A percentile compares a stretch with the other conserved stretches of the same genome.
phyloP scores from a whole-genome alignment of 2,329 filamentous ascomycete genomes.

The Ceratocystis papillata region DNA sequence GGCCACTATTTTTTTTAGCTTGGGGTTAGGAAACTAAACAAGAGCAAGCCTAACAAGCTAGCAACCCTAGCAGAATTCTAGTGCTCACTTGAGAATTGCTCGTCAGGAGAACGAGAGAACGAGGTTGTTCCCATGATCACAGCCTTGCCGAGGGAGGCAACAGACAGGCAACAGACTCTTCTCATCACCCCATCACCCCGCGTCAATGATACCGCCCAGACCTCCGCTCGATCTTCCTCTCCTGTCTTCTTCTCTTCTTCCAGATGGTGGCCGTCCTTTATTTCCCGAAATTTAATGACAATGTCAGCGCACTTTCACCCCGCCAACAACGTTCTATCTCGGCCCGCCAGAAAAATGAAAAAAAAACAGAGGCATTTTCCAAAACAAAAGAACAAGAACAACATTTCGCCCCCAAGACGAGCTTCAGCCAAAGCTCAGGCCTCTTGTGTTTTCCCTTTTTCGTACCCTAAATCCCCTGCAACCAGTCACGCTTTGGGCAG shows the following conservation, averaged over 20 bases:
- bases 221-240: background rate
- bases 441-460: background rate
- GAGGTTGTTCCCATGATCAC: background rate
- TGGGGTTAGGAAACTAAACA: background rate
- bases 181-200: too few relatives aligned
- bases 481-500: background rate
- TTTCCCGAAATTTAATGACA: slow-evolving; percentile 3
- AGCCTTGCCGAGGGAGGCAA: too few relatives aligned
- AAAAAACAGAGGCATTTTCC: background rate
- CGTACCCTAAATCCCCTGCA: background rate
- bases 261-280: background rate
- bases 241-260: background rate
- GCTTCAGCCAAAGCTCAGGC: slow-evolving; percentile 10
- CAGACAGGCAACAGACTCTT: too few relatives aligned
- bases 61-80: background rate
- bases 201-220: too few relatives aligned
- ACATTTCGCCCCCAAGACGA: background rate
- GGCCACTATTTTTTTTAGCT: background rate
- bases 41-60: background rate
- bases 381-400: background rate
- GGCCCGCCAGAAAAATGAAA: background rate
- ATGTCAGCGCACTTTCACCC: background rate
- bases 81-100: background rate
- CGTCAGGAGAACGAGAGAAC: background rate
- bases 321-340: background rate